phyloP scores from a whole-genome alignment of 129 eudicot species.

The Flaveria sonorensis region DNA sequence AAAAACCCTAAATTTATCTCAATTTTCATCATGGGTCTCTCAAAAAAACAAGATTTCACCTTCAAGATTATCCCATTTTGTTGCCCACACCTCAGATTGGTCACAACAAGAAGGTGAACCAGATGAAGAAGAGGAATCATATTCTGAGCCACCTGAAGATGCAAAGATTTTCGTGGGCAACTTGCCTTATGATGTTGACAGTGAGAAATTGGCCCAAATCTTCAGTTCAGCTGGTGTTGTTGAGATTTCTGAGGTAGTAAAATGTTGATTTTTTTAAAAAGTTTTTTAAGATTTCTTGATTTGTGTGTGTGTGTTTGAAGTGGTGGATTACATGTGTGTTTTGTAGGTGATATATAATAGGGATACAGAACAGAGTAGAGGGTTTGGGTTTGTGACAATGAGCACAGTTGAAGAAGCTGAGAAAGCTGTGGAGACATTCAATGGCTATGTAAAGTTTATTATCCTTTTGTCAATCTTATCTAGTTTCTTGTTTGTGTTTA shows the following conservation, averaged over 20 bases:
- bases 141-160: constrained; percentile 65
- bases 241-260: constrained; percentile 79
- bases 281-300: not conserved
- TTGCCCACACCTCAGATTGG: constrained; percentile 51
- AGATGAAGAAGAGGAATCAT: constrained; percentile 45
- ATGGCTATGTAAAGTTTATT: constrained; percentile 44
- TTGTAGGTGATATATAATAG: constrained; percentile 57
- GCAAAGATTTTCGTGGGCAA: constrained; percentile 83
- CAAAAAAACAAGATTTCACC: constrained; percentile 40
- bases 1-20: constrained; percentile 17
- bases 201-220: constrained; percentile 71
- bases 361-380: constrained; percentile 54
- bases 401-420: constrained; percentile 62
- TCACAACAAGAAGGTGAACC: constrained; percentile 47
- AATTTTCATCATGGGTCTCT: constrained; percentile 33
- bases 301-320: not conserved
- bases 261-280: not conserved
- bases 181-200: constrained; percentile 69
- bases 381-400: constrained; percentile 69
- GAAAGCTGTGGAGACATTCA: constrained; percentile 53
- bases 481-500: not conserved
- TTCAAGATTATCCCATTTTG: constrained; percentile 35
- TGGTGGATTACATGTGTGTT: constrained; percentile 16
- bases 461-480: constrained; percentile 6
- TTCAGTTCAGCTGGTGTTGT: constrained; percentile 82